Base-by-base conservation (phyloP, 805 yeast genomes). In the Lipomyces orientalis region DNA sequence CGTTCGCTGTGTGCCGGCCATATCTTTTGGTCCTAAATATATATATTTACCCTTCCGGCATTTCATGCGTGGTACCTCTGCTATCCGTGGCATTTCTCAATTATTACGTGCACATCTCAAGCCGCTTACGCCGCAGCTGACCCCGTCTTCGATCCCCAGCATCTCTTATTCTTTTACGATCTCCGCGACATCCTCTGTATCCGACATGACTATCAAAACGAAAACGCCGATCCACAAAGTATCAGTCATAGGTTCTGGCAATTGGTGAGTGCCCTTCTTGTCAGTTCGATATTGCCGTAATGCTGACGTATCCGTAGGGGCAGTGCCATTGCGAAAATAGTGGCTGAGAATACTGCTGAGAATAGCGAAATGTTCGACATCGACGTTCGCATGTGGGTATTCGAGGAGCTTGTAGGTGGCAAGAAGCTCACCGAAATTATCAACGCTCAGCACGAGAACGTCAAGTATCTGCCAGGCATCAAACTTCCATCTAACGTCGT, bases 341-440 rank as follows among this genome's bases (percentile, higher is more conserved):
- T 93, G 34, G 93, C 98, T 51, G 98, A 95, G 80, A 93, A 93
- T 79, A 83, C 93, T 55, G 84, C 83, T 22, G 86, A 86, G 70
- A 86, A 91, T 79, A 88, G 93, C 52, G 84, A 87, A 51, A 81
- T 91, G 75, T 95, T 95, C 79, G 84, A 87, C 67, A 81, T 81
- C 69, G 81, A 85, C 64, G 98, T 95, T 54, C 88, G 89, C 75
- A 93, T 95, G 98, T 95, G 99, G 99, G 99, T 95, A 14, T 91
- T 85, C 75, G 94, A 95, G 80, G 99, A 95, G 81, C 77, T 85
- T 70, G 75, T 82, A 64, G 64, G 56, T 55, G 98, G 96, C 73
- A 79, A 83, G 75, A 90, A 90, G 71, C 83, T 95, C 75, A 93
- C 98, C 35, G 95, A 91, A 73, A 93, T 93, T 77, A 94, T 95